A percentile compares a stretch with the other conserved stretches of the same genome.
Evolutionary conservation across 1,284 basidiomycete species (phyloP).

Genomic region (Phellinidium pouzarii): DNA sequence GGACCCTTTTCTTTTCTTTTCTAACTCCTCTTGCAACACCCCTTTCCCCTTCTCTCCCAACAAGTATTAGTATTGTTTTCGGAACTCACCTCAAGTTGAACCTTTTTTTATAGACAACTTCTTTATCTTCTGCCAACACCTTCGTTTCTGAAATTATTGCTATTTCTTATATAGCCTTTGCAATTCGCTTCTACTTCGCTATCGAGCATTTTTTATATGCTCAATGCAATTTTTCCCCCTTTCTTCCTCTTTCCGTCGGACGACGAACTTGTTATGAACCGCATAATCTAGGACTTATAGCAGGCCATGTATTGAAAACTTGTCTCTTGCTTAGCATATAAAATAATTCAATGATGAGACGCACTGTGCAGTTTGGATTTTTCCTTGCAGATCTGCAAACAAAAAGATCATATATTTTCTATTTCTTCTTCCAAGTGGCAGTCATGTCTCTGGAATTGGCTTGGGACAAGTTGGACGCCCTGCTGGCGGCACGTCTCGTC

Average conservation of each 20-base stretch:
- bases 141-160: slow-evolving; percentile 1
- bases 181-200: background rate
- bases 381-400: no score
- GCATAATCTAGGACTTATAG: background rate
- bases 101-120: background rate
- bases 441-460: slow-evolving; percentile 76
- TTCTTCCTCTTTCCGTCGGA: background rate
- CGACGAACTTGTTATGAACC: background rate
- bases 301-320: background rate
- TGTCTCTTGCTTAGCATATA: no score
- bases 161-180: slow-evolving; percentile 4
- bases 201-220: background rate
- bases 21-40: background rate
- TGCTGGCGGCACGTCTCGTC: slow-evolving; percentile 68
- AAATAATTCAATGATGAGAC: no score
- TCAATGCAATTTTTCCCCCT: background rate
- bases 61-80: background rate
- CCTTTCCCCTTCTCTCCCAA: background rate
- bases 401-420: no score
- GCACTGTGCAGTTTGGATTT: no score
- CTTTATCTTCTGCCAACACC: background rate
- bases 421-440: no score
- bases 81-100: background rate
- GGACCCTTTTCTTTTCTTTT: background rate
- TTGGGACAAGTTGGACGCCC: slow-evolving; percentile 66